These are phyloP conservation scores for Potentilla sterilis DNA, from an alignment of 306 rosid genomes.

Conservation along the genomic window DNA sequence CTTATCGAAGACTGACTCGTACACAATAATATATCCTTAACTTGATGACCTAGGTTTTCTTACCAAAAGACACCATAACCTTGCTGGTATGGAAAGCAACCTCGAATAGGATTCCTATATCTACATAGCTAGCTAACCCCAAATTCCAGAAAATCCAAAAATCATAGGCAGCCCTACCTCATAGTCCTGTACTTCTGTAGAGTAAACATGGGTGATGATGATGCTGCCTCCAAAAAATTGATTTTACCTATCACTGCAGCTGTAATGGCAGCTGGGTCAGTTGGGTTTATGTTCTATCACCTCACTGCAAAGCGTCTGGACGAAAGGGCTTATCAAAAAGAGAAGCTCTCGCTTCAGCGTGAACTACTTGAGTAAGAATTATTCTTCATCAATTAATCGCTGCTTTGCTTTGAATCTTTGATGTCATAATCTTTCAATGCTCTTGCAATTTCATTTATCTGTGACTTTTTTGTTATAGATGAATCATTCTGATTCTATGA, in stretches of 20 bases:
- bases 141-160: too few relatives aligned
- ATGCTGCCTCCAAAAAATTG: not conserved
- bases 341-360: not conserved
- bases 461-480: not conserved
- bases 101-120: too few relatives aligned
- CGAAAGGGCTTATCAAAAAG: not conserved
- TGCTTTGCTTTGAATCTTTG: not conserved
- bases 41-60: too few relatives aligned
- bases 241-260: not conserved
- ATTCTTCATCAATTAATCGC: not conserved
- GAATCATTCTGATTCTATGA: not conserved
- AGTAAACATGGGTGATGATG: not conserved
- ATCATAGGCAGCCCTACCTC: not conserved
- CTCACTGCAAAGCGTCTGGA: not conserved
- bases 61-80: too few relatives aligned
- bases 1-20: not conserved
- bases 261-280: not conserved
- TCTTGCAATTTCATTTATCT: not conserved
- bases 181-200: not conserved
- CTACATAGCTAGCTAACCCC: too few relatives aligned
- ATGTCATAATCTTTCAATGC: not conserved
- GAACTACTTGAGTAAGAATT: not conserved
- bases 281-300: not conserved
- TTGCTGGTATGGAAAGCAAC: too few relatives aligned
- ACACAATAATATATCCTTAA: not conserved